Evolutionary conservation across 2,329 filamentous ascomycete genomes (phyloP), one percentile per base, ranked within the genome.

Genomic region (Aspergillus proliferans): DNA sequence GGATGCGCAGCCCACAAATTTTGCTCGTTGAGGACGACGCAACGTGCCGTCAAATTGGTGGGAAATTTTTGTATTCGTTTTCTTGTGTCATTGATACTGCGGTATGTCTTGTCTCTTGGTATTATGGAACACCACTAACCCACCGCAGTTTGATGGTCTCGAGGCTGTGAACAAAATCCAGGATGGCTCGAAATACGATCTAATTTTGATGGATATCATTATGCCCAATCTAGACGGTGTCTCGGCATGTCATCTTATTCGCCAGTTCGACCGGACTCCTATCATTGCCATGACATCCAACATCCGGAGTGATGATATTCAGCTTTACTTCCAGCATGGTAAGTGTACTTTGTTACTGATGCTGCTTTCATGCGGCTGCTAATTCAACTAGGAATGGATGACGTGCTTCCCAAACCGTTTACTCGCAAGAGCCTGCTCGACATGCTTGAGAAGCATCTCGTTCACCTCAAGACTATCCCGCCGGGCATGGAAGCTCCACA

Each of bases 211-310:
- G 87, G 87, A 93, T 64, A 92, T 98, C 56, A 95, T 98, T 58
- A 97, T 98, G 93, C 93, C 93, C 5, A 87, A 91, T 56, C 77
- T 97, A 47, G 93, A 97, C 62, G 93, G 93, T 58, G 90, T 97
- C 5, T 95, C 91, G 14, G 92, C 93, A 2, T 95, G 90, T 49
- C 88, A 93, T 62, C 83, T 95, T 53, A 96, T 98, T 56, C 84
- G 92, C 47, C 88, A 95, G 63, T 88, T 92, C 53, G 84, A 90
- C 55, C 82, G 83, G 34, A 82, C 84, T 5, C 93, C 93, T 0
- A 94, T 98, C 60, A 88, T 98, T 50, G 93, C 93, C 43, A 97
- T 98, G 93, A 98, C 93, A 3, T 96, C 92, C 3, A 98, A 97
- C 65, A 97, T 98, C 56, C 83, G 93, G 56, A 91, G 89, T 52